phyloP scores from a whole-genome alignment of 176 grass and related monocot genomes.

The Aegilops tauschii region DNA sequence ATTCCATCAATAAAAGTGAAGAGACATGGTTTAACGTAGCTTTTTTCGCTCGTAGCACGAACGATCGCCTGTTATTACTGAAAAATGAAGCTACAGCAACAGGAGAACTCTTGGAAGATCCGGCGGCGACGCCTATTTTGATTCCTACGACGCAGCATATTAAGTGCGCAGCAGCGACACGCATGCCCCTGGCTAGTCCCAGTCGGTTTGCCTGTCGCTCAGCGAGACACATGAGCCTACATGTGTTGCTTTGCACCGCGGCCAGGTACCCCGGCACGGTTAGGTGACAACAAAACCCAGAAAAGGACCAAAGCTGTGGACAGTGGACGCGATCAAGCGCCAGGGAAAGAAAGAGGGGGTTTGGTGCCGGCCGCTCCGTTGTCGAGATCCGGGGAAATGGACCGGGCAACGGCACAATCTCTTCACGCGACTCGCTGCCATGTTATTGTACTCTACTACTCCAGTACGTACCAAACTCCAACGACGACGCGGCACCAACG shows the following conservation, averaged over 20 bases:
- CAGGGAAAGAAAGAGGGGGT: background rate
- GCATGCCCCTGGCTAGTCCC: too few species aligned
- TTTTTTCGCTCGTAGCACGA: too few species aligned
- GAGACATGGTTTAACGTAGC: too few species aligned
- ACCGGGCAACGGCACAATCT: constrained; percentile 39
- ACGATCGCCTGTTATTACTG: background rate
- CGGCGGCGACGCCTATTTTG: too few species aligned
- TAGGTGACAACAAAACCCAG: constrained; percentile 11
- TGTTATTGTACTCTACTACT: background rate
- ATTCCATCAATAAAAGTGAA: too few species aligned
- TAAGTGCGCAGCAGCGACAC: too few species aligned
- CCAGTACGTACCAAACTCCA: constrained; percentile 30
- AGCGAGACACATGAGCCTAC: background rate
- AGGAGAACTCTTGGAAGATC: background rate
- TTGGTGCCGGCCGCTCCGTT: background rate
- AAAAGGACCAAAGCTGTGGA: background rate
- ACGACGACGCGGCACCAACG: constrained; percentile 35
- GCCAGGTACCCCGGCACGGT: background rate
- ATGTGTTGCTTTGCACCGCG: constrained; percentile 21
- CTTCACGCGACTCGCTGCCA: constrained; percentile 33
- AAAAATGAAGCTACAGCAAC: background rate
- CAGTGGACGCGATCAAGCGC: background rate
- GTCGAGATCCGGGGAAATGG: constrained; percentile 6
- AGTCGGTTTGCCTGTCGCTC: background rate
- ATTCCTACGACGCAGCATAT: too few species aligned